phyloP scores from a whole-genome alignment of 805 yeast genomes.

The Cyberlindnera samutprakarnensis region DNA sequence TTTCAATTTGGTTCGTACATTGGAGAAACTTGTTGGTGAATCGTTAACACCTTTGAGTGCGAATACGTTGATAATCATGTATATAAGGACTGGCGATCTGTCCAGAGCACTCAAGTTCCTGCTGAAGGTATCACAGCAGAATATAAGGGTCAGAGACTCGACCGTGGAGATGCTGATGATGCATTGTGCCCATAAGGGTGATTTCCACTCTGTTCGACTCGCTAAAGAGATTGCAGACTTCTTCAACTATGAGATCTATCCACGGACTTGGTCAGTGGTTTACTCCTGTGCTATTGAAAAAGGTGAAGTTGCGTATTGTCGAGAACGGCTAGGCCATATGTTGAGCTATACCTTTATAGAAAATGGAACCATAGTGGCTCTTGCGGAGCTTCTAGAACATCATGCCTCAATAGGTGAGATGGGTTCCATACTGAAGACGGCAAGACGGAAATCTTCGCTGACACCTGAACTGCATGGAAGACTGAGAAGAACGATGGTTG shows the following conservation, averaged over 20 bases:
- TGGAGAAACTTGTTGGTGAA: conserved; percentile 1
- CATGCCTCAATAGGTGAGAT: conserved; percentile 7
- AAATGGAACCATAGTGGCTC: conserved; percentile 10
- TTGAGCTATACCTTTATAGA: conserved; percentile 7
- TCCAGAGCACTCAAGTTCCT: conserved; percentile 6
- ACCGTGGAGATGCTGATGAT: conserved; percentile 12
- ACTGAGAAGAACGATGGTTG: conserved; percentile 5
- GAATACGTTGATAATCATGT: conserved; percentile 5
- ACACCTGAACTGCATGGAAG: conserved; percentile 4
- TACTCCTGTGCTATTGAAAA: conserved; percentile 7
- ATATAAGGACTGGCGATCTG: conserved; percentile 4
- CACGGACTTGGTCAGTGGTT: conserved; percentile 10
- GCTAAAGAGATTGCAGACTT: conserved; percentile 3
- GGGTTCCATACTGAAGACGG: conserved; percentile 5
- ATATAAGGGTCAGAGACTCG: neutral
- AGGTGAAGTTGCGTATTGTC: conserved; percentile 3
- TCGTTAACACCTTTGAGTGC: conserved; percentile 1
- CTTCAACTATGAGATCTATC: conserved; percentile 5
- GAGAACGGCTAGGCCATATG: conserved; percentile 4
- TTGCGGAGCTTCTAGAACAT: conserved; percentile 8
- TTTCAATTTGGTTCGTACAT: neutral
- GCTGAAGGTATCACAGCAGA: neutral
- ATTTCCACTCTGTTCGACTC: conserved; percentile 5
- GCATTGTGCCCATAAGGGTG: conserved; percentile 5
- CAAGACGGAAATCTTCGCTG: conserved; percentile 1